Conservation (phyloP, 352 stramenopile species). For the Globisporangium splendens region DNA sequence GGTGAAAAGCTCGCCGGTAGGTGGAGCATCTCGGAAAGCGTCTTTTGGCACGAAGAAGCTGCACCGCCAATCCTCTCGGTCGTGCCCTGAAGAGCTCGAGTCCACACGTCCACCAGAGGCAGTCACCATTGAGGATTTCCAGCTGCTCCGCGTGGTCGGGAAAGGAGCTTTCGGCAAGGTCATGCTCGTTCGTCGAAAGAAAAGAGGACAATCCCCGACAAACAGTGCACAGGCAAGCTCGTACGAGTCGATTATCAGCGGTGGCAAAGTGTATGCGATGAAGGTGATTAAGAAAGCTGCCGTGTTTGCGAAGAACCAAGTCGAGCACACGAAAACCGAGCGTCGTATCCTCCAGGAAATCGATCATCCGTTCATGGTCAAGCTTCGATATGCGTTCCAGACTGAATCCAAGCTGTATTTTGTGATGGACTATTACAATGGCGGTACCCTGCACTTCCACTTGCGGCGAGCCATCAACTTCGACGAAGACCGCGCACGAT, state of each 20-base stretch:
- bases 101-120: conserved; percentile 1
- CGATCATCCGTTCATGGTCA: conserved; percentile 85
- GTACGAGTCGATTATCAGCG: conserved; percentile 8
- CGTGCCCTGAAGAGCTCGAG: conserved; percentile 9
- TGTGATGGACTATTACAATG: conserved; percentile 89
- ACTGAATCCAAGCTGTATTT: conserved; percentile 84
- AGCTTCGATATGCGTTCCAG: conserved; percentile 86
- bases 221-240: neutral
- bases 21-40: neutral
- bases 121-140: conserved; percentile 19
- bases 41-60: neutral
- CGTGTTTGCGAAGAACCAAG: conserved; percentile 86
- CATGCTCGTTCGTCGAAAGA: conserved; percentile 74
- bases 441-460: conserved; percentile 82
- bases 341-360: conserved; percentile 81
- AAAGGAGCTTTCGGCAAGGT: conserved; percentile 97
- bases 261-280: conserved; percentile 83
- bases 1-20: neutral
- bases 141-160: conserved; percentile 96
- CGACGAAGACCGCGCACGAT: conserved; percentile 53
- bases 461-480: conserved; percentile 70
- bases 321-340: conserved; percentile 91
- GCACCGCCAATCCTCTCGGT: conserved; percentile 13
- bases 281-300: conserved; percentile 91
- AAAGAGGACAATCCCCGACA: conserved; percentile 15